Conservation (phyloP, 805 yeast species). For the Sugiyamaella qingdaonensis region DNA sequence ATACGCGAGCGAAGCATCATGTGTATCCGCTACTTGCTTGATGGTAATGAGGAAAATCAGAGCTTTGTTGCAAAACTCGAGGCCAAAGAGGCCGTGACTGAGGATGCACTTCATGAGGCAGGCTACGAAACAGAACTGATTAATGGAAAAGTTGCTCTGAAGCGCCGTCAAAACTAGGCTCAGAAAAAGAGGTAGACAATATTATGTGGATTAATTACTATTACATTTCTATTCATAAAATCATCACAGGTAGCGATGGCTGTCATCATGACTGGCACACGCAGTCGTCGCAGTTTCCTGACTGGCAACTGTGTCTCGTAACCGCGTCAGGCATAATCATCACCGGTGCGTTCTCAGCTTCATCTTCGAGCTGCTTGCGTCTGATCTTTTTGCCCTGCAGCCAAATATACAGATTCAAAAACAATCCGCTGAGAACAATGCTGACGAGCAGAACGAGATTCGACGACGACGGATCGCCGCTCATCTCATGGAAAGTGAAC, state of each 20-base stretch:
- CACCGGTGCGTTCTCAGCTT: slow-evolving; percentile 58
- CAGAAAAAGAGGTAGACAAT: no score
- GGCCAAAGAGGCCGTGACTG: slow-evolving; percentile 61
- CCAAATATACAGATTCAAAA: slow-evolving; percentile 29
- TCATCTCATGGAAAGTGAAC: slow-evolving; percentile 61
- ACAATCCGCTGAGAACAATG: slow-evolving; percentile 34
- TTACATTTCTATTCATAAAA: background rate
- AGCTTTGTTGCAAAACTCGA: slow-evolving; percentile 70
- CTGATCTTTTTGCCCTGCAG: slow-evolving; percentile 41
- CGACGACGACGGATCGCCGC: slow-evolving; percentile 77
- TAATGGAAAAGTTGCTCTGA: slow-evolving; percentile 65
- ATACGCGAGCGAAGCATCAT: slow-evolving; percentile 72
- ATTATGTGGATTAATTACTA: no score
- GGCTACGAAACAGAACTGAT: slow-evolving; percentile 74
- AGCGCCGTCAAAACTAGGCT: slow-evolving; percentile 23
- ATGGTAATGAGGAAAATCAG: slow-evolving; percentile 66
- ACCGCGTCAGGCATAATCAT: slow-evolving; percentile 28
- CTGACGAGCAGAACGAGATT: slow-evolving; percentile 51
- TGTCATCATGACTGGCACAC: slow-evolving; percentile 16
- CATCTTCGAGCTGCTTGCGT: slow-evolving; percentile 52
- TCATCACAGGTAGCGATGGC: background rate
- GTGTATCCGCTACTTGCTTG: slow-evolving; percentile 65
- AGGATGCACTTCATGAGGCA: slow-evolving; percentile 56
- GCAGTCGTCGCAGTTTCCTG: slow-evolving; percentile 18
- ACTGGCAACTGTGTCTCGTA: slow-evolving; percentile 3